These are phyloP conservation scores for Tillandsia fasciculata DNA, from an alignment of 176 grass and related monocot species.

Conservation along the genomic window DNA sequence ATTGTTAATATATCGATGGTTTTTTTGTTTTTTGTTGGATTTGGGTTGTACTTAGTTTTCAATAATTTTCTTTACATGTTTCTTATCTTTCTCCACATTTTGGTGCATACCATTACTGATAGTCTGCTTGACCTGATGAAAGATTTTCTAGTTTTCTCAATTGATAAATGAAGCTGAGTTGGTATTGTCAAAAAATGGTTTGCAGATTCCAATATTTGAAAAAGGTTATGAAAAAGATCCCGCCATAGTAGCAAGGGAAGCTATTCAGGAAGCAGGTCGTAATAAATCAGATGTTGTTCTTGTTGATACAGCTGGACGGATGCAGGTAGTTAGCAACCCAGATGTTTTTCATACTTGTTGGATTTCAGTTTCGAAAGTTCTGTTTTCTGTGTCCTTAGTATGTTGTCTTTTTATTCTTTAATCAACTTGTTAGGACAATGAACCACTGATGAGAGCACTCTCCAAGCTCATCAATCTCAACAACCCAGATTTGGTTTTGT, in stretches of 20 bases:
- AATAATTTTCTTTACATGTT: neutral
- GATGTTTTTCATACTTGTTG: neutral
- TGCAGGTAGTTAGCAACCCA: conserved; percentile 48
- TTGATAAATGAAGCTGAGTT: neutral
- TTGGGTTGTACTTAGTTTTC: neutral
- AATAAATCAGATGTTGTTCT: conserved; percentile 90
- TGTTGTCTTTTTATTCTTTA: neutral
- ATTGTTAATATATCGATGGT: neutral
- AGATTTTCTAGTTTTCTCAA: neutral
- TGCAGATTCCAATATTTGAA: conserved; percentile 91
- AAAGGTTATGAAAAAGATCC: conserved; percentile 95
- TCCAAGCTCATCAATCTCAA: conserved; percentile 96
- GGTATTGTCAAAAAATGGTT: neutral
- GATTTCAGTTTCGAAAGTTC: neutral
- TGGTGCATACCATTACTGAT: neutral
- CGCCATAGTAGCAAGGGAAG: conserved; percentile 83
- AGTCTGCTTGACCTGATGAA: neutral
- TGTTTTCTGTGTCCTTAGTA: neutral
- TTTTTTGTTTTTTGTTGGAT: neutral
- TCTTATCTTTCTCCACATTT: too few relatives aligned
- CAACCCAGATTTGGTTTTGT: conserved; percentile 75
- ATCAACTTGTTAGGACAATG: conserved; percentile 60
- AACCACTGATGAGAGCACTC: conserved; percentile 95
- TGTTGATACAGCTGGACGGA: conserved; percentile 84
- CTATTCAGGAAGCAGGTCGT: conserved; percentile 67